Base-by-base conservation (phyloP, 257 asterid species). In the Plectranthus barbatus region DNA sequence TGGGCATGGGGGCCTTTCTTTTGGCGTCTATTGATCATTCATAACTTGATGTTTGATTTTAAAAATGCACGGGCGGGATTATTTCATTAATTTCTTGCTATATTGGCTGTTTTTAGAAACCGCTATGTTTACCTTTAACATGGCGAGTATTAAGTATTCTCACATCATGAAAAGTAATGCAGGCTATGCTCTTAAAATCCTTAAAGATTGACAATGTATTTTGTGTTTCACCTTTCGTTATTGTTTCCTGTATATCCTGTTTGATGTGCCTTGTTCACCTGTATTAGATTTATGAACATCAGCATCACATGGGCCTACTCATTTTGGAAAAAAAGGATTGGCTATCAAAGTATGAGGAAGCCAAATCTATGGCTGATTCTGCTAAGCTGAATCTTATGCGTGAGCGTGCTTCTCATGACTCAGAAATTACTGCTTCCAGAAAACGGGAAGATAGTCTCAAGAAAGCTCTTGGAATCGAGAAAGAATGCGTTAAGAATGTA, bases 271-370 rank as follows among this genome's bases (percentile, higher is more conserved):
- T 55, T 66, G 63, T 57, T 42, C 26, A n/a, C 47, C 7, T 14
- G 45, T 36, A 18, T 18, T 69, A 93, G 99, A 60, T 90, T 47
- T 76, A 87, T 48, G 95, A 90, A 7, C 90, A 87, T 74, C 97
- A 93, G 62, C 85, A 93, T 79, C 99, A 90, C 34, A 90, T 93
- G 99, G 99, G 99, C 9, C 86, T 93, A 76, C 89, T 90, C 60
- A 75, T 93, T 67, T 24, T 93, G 85, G 99, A 90, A 71, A 85
- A 72, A 49, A 93, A 90, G 66, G 88, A 90, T 7, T 90, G 96
- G 96, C 74, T 73, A 71, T 77, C 95, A 42, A 84, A 84, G 76
- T 76, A 78, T 23, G 96, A 85, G 52, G 89, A 90, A 72, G 76
- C 86, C 47, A 80, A 77, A 72, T 76, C 88, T 56, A 53, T 66